Percentiles rank a stretch among this genome's conserved stretches.
Conservation (phyloP, 306 rosid species). For the Trichosanthes truncata region DNA sequence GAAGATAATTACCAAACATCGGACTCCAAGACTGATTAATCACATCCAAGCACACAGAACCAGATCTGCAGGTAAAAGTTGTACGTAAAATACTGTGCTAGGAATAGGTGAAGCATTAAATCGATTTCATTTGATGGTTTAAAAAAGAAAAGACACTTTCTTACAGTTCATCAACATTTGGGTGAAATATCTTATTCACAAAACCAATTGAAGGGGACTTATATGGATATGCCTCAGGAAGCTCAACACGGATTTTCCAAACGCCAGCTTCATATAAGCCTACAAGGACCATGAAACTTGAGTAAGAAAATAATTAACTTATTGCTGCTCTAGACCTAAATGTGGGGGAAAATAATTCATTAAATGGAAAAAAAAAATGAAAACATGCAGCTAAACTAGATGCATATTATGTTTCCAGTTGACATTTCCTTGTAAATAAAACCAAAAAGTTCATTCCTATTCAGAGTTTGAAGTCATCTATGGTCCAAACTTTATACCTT, state of each 20-base stretch:
- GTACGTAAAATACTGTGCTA: background rate
- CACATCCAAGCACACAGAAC: constrained; percentile 98
- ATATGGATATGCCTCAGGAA: constrained; percentile 98
- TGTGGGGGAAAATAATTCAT: background rate
- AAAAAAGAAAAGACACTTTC: constrained; percentile 10
- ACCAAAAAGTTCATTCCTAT: background rate
- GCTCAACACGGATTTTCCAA: constrained; percentile 96
- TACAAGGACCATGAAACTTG: constrained; percentile 18
- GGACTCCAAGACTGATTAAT: constrained; percentile 99
- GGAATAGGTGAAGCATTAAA: background rate
- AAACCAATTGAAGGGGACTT: constrained; percentile 95
- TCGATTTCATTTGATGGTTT: background rate
- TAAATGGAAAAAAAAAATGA: background rate
- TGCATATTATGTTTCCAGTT: background rate
- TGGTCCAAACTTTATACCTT: background rate
- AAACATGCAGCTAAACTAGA: constrained; percentile 1
- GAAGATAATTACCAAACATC: constrained; percentile 68
- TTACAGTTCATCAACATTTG: constrained; percentile 96
- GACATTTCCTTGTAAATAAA: background rate
- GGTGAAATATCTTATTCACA: constrained; percentile 95
- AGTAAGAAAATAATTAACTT: background rate
- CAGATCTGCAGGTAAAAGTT: constrained; percentile 61
- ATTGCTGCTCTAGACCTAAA: background rate
- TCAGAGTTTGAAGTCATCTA: constrained; percentile 1
- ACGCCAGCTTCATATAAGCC: constrained; percentile 96